Evolutionary conservation across 495 filamentous ascomycete species (phyloP).

Genomic region (Podospora fimiseda): DNA sequence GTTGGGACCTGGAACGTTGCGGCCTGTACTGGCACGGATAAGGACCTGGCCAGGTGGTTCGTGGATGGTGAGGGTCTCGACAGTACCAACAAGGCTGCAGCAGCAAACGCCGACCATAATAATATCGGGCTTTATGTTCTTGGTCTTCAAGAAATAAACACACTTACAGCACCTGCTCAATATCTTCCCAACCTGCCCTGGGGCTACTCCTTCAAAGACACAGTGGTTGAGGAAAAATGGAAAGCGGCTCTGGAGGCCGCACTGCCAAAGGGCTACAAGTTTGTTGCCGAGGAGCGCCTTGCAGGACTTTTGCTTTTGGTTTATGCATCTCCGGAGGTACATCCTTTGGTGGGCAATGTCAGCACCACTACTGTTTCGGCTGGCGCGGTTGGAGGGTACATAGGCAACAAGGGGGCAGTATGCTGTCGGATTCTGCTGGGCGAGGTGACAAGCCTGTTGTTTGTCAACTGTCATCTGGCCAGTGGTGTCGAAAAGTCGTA

Average conservation of each 20-base stretch:
- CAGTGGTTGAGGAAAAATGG: slow-evolving; percentile 64
- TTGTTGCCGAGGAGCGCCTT: slow-evolving; percentile 75
- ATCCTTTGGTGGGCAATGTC: slow-evolving; percentile 64
- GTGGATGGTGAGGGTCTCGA: slow-evolving; percentile 65
- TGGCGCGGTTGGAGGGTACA: slow-evolving; percentile 71
- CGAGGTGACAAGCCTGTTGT: slow-evolving; percentile 80
- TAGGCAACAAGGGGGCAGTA: slow-evolving; percentile 94
- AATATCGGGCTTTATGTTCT: slow-evolving; percentile 85
- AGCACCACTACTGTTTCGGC: slow-evolving; percentile 77
- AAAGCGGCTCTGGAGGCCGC: slow-evolving; percentile 64
- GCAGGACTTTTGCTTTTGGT: slow-evolving; percentile 80
- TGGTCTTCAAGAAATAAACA: slow-evolving; percentile 86
- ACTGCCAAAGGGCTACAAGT: slow-evolving; percentile 68
- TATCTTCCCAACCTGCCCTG: slow-evolving; percentile 54
- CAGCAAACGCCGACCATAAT: slow-evolving; percentile 34
- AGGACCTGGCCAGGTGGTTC: slow-evolving; percentile 83
- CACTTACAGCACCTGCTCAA: slow-evolving; percentile 60
- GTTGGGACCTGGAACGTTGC: slow-evolving; percentile 95
- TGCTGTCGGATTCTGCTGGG: slow-evolving; percentile 77
- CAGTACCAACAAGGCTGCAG: slow-evolving; percentile 34
- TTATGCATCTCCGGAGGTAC: slow-evolving; percentile 71
- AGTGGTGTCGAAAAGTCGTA: slow-evolving; percentile 73
- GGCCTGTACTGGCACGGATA: slow-evolving; percentile 70
- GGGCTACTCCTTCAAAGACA: slow-evolving; percentile 64
- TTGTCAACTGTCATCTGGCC: slow-evolving; percentile 85